Base-by-base conservation (phyloP, 805 yeast genomes). In the Maudiozyma turicensis region DNA sequence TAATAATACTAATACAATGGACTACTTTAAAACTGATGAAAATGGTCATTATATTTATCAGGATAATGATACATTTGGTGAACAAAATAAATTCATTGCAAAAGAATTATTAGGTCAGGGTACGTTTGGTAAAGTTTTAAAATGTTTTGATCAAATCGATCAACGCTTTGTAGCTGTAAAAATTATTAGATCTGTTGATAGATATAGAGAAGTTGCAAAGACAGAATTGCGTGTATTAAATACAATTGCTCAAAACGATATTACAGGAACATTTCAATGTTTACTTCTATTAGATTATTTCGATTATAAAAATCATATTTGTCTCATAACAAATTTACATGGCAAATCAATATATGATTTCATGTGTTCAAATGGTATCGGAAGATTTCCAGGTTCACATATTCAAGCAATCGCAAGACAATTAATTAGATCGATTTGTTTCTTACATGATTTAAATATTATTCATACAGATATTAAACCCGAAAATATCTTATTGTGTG, bases 391-490 rank as follows among this genome's bases (percentile, higher is more conserved):
- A 0, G 95, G 96, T 0, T 77, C 86, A 6, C 99, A 93, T 57
- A 83, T 91, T 38, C 96, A 87, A 68, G 85, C 88, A 2, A 81
- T 93, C 51, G 83, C 95, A 26, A 81, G 82, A 61, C 99, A 93
- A 67, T 68, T 93, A 50, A 72, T 93, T 26, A 74, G 89, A 54
- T 83, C 93, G 0, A 95, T 91, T 39, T 85, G 93, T 1, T 91
- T 85, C 60, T 71, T 93, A 53, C 99, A 93, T 65, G 95, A 87
- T 60, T 72, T 93, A 63, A 86, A 84, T 47, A 74, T 93, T 45
- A 87, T 93, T 41, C 99, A 93, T 67, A 93, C 99, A 0, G 99
- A 93, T 66, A 73, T 93, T 56, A 93, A 93, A 68, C 99, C 99
- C 1, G 99, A 93, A 66, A 93, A 93, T 64, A 85, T 93, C 41